Evolutionary conservation across 352 stramenopile species (phyloP).

Genomic region (Saprolegnia parasitica): DNA sequence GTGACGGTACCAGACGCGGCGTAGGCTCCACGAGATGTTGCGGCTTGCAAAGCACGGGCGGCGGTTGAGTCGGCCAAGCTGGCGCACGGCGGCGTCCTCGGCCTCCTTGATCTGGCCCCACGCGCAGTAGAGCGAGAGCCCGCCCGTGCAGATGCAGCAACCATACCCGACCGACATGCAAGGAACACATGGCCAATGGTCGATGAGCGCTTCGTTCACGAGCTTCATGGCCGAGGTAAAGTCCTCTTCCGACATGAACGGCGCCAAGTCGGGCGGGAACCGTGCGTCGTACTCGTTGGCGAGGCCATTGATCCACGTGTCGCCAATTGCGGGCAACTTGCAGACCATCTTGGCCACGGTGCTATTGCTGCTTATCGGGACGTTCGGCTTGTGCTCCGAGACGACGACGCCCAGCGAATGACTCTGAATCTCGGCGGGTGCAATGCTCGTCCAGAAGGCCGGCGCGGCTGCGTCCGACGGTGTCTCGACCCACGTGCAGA

Average conservation of each 20-base stretch:
- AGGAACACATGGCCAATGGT: constrained; percentile 81
- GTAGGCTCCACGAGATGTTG: constrained; percentile 59
- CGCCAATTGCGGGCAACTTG: constrained; percentile 33
- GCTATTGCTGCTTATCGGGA: background rate
- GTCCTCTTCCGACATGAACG: constrained; percentile 55
- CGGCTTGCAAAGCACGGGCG: constrained; percentile 52
- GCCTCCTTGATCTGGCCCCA: constrained; percentile 67
- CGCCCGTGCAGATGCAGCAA: constrained; percentile 77
- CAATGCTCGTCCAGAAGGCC: background rate
- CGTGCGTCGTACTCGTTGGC: constrained; percentile 71
- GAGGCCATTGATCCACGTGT: constrained; percentile 76
- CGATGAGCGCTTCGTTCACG: constrained; percentile 76
- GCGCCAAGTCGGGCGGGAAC: constrained; percentile 46
- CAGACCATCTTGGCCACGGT: background rate
- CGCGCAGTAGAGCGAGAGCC: constrained; percentile 77
- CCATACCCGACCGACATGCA: constrained; percentile 75
- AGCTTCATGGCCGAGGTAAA: constrained; percentile 56
- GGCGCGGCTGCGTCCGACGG: too few relatives aligned
- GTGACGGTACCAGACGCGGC: constrained; percentile 64
- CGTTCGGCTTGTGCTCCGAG: background rate
- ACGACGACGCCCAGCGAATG: background rate
- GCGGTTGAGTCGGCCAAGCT: constrained; percentile 67
- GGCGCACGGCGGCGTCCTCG: constrained; percentile 53
- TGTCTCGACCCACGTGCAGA: background rate
- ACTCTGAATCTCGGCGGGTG: background rate